Evolutionary conservation across 257 asterid genomes (phyloP), one percentile per base, ranked within the genome.

Genomic region (Nicotiana otophora): DNA sequence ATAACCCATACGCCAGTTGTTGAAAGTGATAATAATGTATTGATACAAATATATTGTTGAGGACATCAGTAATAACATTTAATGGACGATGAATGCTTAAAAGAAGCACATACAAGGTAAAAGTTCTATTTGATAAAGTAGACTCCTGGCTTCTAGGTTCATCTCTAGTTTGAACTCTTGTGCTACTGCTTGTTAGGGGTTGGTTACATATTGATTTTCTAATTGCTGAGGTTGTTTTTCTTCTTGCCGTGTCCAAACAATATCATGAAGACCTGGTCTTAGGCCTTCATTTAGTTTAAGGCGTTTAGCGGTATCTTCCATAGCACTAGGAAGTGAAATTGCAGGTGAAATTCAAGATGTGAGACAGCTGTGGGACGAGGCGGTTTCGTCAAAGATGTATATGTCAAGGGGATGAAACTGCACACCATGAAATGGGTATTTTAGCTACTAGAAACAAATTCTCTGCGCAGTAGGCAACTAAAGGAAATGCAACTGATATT

Each of bases 251-350:
- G 89, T 89, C 94, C 98, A 93, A 64, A 92, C 95, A 76, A 94
- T 89, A 69, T 94, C 98, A 80, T 90, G 90, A 60, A 96, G 98
- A 31, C 95, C 93, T 4, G 99, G 98, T 81, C 91, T 85, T 19
- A 96, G 85, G 70, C 89, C 91, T 81, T 94, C 93, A 1, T 89
- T 95, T 86, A 94, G 77, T 90, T 88, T 92, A 89, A 92, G 83
- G 54, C 79, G 84, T 83, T 87, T 90, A 23, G 95, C 97, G 15
- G 92, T 86, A 66, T 90, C 97, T 88, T 89, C 93, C 54, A 95
- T 95, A 23, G 98, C 98, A 30, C 61, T 93, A 66, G 98, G 98
- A 31, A 94, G 98, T 26, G 98, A 94, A 81, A 93, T 95, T 97
- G 93, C 98, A 0, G 98, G 97, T 4, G 98, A 97, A 62, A 95